Conservation (phyloP, 1,139 yeast species). For the Zygosaccharomyces sapae region DNA sequence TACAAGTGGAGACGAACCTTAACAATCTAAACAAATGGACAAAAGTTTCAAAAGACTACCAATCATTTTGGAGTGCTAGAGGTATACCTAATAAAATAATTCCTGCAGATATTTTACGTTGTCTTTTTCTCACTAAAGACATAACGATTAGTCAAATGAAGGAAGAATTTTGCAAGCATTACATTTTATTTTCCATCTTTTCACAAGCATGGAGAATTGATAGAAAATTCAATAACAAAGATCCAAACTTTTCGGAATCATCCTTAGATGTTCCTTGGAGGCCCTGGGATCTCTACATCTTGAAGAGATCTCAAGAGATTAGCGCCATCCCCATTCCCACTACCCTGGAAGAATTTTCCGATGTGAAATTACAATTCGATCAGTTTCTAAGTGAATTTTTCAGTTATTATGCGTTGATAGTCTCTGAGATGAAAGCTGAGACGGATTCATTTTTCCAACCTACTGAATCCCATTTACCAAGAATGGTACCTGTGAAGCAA, state of each 20-base stretch:
- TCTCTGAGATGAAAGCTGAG: slow-evolving; percentile 20
- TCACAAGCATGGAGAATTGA: slow-evolving; percentile 14
- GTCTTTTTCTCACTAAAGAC: slow-evolving; percentile 16
- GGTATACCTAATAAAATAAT: slow-evolving; percentile 11
- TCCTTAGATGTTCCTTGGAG: slow-evolving; percentile 8
- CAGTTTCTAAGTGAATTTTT: slow-evolving; percentile 17
- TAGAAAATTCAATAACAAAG: slow-evolving; percentile 1
- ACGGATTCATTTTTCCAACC: not conserved
- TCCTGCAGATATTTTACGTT: slow-evolving; percentile 26
- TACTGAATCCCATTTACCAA: slow-evolving; percentile 1
- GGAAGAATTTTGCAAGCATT: slow-evolving; percentile 23
- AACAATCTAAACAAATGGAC: slow-evolving; percentile 9
- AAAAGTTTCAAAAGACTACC: slow-evolving; percentile 6
- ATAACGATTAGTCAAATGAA: slow-evolving; percentile 13
- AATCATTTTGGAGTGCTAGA: slow-evolving; percentile 17
- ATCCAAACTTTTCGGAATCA: not conserved
- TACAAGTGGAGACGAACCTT: slow-evolving; percentile 2
- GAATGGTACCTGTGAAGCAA: slow-evolving; percentile 7
- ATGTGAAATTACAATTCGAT: slow-evolving; percentile 17
- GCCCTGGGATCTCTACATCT: slow-evolving; percentile 22
- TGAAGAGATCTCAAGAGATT: slow-evolving; percentile 13
- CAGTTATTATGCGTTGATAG: slow-evolving; percentile 17
- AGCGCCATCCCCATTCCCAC: slow-evolving; percentile 11
- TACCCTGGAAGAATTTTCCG: slow-evolving; percentile 13
- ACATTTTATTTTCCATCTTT: slow-evolving; percentile 18